Conservation (phyloP, 306 rosid genomes). For the Morella rubra region DNA sequence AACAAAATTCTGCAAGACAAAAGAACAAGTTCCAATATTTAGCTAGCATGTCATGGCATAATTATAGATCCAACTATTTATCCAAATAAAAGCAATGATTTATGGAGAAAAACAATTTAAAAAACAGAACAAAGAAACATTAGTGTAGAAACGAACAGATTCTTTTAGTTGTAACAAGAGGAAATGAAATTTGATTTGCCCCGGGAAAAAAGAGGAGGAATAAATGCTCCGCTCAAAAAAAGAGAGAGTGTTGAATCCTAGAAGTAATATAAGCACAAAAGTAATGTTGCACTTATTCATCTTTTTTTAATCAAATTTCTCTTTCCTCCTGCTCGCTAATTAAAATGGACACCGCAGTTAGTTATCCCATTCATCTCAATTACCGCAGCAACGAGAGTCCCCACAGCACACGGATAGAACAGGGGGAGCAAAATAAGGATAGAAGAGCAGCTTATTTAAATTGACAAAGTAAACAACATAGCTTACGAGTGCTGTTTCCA, state of each 20-base stretch:
- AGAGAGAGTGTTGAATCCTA: background rate
- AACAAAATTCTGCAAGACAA: constrained; percentile 26
- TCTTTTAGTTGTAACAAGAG: background rate
- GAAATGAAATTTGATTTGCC: no score
- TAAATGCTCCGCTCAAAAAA: background rate
- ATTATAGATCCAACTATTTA: background rate
- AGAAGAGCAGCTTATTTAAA: background rate
- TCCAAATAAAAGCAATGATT: background rate
- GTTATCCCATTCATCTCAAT: background rate
- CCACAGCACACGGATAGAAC: background rate
- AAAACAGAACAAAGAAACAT: background rate
- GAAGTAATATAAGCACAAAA: background rate
- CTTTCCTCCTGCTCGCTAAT: background rate
- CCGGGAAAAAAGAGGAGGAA: background rate
- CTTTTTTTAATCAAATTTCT: background rate
- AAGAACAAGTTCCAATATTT: background rate
- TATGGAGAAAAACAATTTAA: background rate
- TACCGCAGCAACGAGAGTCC: background rate
- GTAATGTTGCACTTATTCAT: background rate
- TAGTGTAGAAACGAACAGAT: background rate
- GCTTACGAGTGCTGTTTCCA: background rate
- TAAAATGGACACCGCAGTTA: background rate
- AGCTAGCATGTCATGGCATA: background rate
- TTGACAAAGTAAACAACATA: background rate
- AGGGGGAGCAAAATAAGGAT: background rate